A percentile compares a stretch with the other conserved stretches of the same genome.
Conservation (phyloP, 768 basidiomycete genomes). For the Rhizopogon roseolus region DNA sequence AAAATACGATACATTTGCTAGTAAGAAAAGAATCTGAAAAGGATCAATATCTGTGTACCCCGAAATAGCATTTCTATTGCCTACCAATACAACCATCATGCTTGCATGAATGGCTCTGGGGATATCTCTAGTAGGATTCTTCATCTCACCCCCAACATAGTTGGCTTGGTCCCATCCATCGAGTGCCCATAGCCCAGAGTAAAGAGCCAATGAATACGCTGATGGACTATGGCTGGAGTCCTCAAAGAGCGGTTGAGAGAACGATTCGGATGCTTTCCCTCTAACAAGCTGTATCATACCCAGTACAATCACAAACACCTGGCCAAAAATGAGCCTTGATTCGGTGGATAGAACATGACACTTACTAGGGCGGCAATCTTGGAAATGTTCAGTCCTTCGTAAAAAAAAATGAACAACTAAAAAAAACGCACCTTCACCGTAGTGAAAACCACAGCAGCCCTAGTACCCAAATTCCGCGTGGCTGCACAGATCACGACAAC, state of each 20-base stretch:
- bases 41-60: slow-evolving; percentile 3
- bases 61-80: slow-evolving; percentile 14
- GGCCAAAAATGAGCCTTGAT: slow-evolving; percentile 7
- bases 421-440: slow-evolving; percentile 61
- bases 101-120: slow-evolving; percentile 88
- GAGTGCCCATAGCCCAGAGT: slow-evolving; percentile 93
- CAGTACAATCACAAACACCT: slow-evolving; percentile 71
- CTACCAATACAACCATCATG: slow-evolving; percentile 75
- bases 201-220: slow-evolving; percentile 87
- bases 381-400: not conserved
- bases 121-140: slow-evolving; percentile 77
- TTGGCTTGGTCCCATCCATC: slow-evolving; percentile 96
- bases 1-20: slow-evolving; percentile 88
- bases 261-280: slow-evolving; percentile 64
- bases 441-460: slow-evolving; percentile 85
- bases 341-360: slow-evolving; percentile 6
- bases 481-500: slow-evolving; percentile 79
- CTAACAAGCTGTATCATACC: slow-evolving; percentile 74
- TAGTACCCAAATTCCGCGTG: slow-evolving; percentile 71
- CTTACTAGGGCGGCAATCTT: slow-evolving; percentile 66
- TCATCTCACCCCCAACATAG: slow-evolving; percentile 88
- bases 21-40: slow-evolving; percentile 63
- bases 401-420: not conserved
- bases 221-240: slow-evolving; percentile 77
- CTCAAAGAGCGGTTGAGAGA: slow-evolving; percentile 64